Percentiles rank a stretch among this genome's conserved stretches.
Conservation (phyloP, 495 filamentous ascomycete species). For the Tuber melanosporum region DNA sequence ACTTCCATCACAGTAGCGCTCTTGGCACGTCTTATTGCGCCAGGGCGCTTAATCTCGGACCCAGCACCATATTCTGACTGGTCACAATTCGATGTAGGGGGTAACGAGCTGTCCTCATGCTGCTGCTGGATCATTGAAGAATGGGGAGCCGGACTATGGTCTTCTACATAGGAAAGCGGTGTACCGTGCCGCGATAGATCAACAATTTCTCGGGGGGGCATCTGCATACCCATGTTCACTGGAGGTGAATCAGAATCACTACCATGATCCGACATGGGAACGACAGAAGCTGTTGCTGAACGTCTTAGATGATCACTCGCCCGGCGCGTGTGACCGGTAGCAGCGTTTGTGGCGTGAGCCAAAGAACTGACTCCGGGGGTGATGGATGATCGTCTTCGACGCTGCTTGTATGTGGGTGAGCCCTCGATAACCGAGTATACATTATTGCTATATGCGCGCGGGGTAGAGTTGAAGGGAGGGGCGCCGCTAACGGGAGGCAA, state of each 20-base stretch:
- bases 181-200: constrained; percentile 83
- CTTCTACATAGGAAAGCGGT: constrained; percentile 72
- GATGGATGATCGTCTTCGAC: constrained; percentile 84
- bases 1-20: constrained; percentile 96
- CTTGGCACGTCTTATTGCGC: constrained; percentile 76
- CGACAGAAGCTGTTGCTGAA: constrained; percentile 83
- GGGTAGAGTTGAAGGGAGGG: constrained; percentile 61
- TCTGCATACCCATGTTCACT: constrained; percentile 37
- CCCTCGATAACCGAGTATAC: constrained; percentile 95
- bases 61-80: constrained; percentile 53
- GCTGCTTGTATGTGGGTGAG: constrained; percentile 96
- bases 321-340: constrained; percentile 47
- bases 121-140: constrained; percentile 48
- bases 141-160: constrained; percentile 64
- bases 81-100: constrained; percentile 59
- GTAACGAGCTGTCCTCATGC: constrained; percentile 53
- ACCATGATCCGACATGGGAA: constrained; percentile 79
- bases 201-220: constrained; percentile 71
- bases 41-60: constrained; percentile 59
- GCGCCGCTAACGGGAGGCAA: constrained; percentile 70
- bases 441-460: constrained; percentile 67
- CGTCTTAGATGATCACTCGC: constrained; percentile 57
- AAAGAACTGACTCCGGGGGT: constrained; percentile 64
- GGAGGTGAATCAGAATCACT: constrained; percentile 37
- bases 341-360: constrained; percentile 53